These are phyloP conservation scores for Thoreauomyces humboldtii DNA, from an alignment of 192 early-diverging fungal species.

Conservation along the genomic window DNA sequence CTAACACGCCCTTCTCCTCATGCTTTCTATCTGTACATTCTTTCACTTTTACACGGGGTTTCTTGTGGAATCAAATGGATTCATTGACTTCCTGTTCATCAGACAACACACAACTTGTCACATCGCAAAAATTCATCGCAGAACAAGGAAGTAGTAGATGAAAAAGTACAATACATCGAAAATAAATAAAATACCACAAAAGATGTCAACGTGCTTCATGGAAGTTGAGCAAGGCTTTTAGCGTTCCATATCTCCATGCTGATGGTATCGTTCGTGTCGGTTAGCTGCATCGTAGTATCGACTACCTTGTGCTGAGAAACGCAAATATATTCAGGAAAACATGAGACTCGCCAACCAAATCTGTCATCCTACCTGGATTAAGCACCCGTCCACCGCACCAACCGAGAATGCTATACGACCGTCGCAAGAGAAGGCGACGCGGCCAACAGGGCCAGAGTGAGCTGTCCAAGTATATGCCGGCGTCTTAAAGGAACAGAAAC, in stretches of 20 bases:
- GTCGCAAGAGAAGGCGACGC: constrained; percentile 22
- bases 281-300: background rate
- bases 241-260: background rate
- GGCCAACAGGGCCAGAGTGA: constrained; percentile 20
- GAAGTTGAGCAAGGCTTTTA: constrained; percentile 1
- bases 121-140: too few relatives aligned
- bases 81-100: too few relatives aligned
- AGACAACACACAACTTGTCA: too few relatives aligned
- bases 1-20: too few relatives aligned
- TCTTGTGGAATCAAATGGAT: too few relatives aligned
- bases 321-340: background rate
- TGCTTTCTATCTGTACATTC: too few relatives aligned
- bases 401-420: constrained; percentile 12
- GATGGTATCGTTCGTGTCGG: background rate
- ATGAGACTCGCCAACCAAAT: background rate
- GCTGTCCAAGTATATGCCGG: constrained; percentile 9
- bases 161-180: too few relatives aligned
- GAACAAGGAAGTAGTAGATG: too few relatives aligned
- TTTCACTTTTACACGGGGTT: too few relatives aligned
- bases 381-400: constrained; percentile 22
- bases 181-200: too few relatives aligned
- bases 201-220: too few relatives aligned
- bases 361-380: constrained; percentile 10
- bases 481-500: too few relatives aligned
- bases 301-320: background rate